Base-by-base conservation (phyloP, 2,329 filamentous ascomycete species). In the Dactylellina haptotyla region DNA sequence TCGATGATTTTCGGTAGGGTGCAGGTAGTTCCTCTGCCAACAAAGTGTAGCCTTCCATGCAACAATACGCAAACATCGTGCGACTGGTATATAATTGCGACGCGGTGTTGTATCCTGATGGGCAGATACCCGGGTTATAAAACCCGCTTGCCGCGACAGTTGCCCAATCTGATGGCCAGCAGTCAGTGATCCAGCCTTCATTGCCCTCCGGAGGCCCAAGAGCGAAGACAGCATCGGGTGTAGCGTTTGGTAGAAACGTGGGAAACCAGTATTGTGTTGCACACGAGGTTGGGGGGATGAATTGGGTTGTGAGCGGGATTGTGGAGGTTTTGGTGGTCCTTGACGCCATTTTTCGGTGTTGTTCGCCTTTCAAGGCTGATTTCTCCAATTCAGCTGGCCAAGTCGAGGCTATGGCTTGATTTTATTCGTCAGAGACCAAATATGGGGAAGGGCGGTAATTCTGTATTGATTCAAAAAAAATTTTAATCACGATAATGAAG, bases 51-150 rank as follows among this genome's bases (percentile, higher is more conserved):
- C 59, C 67, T 2, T 58, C 34, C 34, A 56, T 23, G 28, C 67
- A 72, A 37, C 67, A 72, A 34, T 72, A 72, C 14, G 50, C 67
- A 12, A 59, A 72, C 53, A 72, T 61, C 10, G 59, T 72, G 4
- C 39, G 59, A 18, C 67, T 65, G 4, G 65, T 53, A 30, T 72
- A 72, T n/a, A 50, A 61, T 16, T 65, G 67, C 4, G 67, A 59
- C 1, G 53, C 67, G 1, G 67, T 72, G 1, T 14, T 54, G n/a
- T 51, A 72, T 1, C 53, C 43, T 0, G 43, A 61, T 10, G 67
- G 67, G 16, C 67, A 72, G 25, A 72, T 72, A 20, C 67, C 67
- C 0, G 67, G 67, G 16, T 53, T 72, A 37, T 65, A 72, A 10
- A 57, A 72, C 26, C 51, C 65, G 14, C 28, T 20, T n/a, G 6